Evolutionary conservation across 306 rosid species (phyloP).

Genomic region (Cotoneaster glaucophyllus): DNA sequence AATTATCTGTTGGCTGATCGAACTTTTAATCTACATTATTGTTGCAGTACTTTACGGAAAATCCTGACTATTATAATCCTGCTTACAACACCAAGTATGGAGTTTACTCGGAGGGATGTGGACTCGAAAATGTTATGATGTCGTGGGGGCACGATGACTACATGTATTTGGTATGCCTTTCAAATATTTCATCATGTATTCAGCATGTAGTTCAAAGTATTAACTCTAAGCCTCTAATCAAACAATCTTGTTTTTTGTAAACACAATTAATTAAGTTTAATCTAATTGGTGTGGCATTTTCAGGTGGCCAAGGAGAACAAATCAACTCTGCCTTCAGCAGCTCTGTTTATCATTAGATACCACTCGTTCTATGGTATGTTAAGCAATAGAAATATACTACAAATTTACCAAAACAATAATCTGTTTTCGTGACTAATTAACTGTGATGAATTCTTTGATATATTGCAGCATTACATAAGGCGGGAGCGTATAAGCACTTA

Average conservation of each 20-base stretch:
- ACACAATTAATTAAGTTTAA: background rate
- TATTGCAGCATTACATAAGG: conserved; percentile 60
- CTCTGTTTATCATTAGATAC: conserved; percentile 74
- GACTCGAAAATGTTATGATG: conserved; percentile 73
- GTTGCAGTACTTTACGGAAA: conserved; percentile 58
- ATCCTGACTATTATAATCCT: conserved; percentile 43
- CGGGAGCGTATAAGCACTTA: conserved; percentile 60
- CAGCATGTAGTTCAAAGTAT: background rate
- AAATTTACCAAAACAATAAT: background rate
- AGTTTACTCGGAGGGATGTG: conserved; percentile 58
- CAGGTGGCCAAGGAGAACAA: conserved; percentile 73
- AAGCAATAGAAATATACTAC: background rate
- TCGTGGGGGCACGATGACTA: conserved; percentile 96
- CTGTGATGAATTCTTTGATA: background rate
- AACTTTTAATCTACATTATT: background rate
- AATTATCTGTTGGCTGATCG: background rate
- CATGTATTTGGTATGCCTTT: conserved; percentile 58
- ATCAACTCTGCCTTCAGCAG: conserved; percentile 71
- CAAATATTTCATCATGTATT: background rate
- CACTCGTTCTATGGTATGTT: conserved; percentile 73
- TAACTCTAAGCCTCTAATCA: background rate
- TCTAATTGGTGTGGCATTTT: background rate
- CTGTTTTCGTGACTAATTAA: background rate
- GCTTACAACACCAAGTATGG: conserved; percentile 59
- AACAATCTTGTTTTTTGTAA: background rate